Evolutionary conservation across 495 filamentous ascomycete genomes (phyloP), one percentile per base, ranked within the genome.

Genomic region (Aspergillus affinis): DNA sequence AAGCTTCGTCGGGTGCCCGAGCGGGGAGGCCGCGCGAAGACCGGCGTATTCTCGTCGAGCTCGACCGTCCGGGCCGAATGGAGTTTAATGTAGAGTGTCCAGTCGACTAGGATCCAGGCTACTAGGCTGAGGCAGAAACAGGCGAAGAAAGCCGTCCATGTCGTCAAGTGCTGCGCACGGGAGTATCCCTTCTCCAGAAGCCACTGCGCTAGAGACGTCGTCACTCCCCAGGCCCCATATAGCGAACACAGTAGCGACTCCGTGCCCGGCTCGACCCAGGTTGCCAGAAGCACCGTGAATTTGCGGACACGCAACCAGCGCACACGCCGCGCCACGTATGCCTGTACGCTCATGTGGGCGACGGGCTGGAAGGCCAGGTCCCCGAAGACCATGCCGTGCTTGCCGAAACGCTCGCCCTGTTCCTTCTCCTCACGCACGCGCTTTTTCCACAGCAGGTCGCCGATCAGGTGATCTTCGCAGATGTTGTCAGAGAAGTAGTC

Each of bases 401-500:
- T 95, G 29, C 83, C 81, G 75, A 81, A 89, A 8, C 72, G 81
- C 49, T 77, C 72, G n/a, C 67, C 61, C 0, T 59, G 54, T 47
- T 78, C 69, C 54, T 72, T 67, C 46, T 78, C 76, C 61, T 75
- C 86, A 71, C 47, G 76, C 62, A 73, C 71, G 53, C 71, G 75
- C 55, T 67, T 79, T 57, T 87, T 85, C 90, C 91, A 99, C 13
- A 98, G 82, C 6, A 96, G 79, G 65, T 97, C 93, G 26, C 92
- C 93, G 54, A 99, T 96, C 17, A 97, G 77, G 64, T 99, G 95
- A 67, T 99, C 94, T 69, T 99, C 94, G 77, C 94, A 99, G 73
- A 99, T 97, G 66, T 97, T 94, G 45, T 90, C 83, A 17, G 89
- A 93, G 76, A 99, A 98, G 75, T 87, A 93, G 70, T 96, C 91